Base-by-base conservation (phyloP, 2,329 filamentous ascomycete genomes). In the Pseudogymnoascus sp. region DNA sequence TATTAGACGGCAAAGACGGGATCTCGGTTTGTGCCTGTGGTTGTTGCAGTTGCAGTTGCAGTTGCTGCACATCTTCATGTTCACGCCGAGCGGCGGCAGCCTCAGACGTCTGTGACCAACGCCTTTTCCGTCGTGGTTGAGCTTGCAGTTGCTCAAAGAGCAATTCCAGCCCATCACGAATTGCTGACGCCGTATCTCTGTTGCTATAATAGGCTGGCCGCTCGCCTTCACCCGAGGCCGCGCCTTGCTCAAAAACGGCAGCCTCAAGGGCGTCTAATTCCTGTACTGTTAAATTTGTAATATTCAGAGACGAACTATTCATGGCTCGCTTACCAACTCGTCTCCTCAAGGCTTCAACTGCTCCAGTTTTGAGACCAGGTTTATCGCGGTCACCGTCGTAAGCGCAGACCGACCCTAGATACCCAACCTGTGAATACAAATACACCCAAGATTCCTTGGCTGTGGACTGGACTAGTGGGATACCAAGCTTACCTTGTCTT, bases 301-400 rank as follows among this genome's bases (percentile, higher is more conserved):
- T 52, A 11, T 52, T 52, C 21, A 1, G 21, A 12, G 7, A 11
- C 8, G 5, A 3, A 52, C n/a, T 45, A n/a, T 18, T 16, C 25
- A 31, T 52, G 14, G 2, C 8, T 0, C 18, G 49, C 63, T 43
- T 61, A 67, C 67, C 58, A 37, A 60, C 37, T 28, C 68, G 60
- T 25, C 66, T 28, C 23, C 65, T 66, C 35, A 69, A 60, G 37
- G 62, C 64, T 21, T 69, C 68, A 28, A 69, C 63, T 5, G 68
- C 68, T 4, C 68, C 68, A n/a, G 61, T 45, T 49, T 69, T 68
- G 45, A 69, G 63, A 6, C 68, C 68, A 21, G 68, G 68, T 60
- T 69, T 69, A 14, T 64, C 63, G 28, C 64, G 62, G 62, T 67
- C 67, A n/a, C 61, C 43, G 21, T 69, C 67, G 52, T 69, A 69